These are phyloP conservation scores for Verticillium dahliae DNA, from an alignment of 2,329 filamentous ascomycete genomes.

Conservation along the genomic window DNA sequence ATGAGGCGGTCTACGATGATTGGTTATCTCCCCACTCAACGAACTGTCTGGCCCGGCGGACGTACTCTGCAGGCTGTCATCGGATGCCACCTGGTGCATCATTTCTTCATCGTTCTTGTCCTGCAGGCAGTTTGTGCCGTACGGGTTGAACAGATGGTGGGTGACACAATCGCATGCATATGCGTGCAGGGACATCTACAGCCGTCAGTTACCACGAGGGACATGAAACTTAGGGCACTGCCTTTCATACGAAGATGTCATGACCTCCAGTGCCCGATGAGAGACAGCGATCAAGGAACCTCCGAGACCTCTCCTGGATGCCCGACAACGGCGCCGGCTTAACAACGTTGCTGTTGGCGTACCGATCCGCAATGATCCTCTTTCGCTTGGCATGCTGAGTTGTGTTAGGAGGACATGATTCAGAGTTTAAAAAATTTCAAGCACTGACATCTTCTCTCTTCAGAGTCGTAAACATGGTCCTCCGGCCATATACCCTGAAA, in stretches of 20 bases:
- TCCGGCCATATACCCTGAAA: conserved; percentile 50
- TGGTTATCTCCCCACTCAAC: neutral
- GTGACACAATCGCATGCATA: conserved; percentile 66
- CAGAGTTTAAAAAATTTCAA: neutral
- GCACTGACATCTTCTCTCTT: conserved; percentile 43
- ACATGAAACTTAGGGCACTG: neutral
- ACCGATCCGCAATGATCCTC: conserved; percentile 57
- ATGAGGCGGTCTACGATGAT: conserved; percentile 46
- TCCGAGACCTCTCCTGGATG: conserved; percentile 48
- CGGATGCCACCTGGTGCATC: conserved; percentile 63
- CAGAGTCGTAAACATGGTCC: conserved; percentile 55
- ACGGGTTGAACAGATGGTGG: conserved; percentile 62
- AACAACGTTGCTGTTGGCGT: conserved; percentile 63
- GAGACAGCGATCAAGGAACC: conserved; percentile 48
- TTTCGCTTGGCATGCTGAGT: conserved; percentile 55
- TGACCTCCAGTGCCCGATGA: conserved; percentile 36
- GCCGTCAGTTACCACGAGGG: neutral
- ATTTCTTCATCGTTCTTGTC: conserved; percentile 51
- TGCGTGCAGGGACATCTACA: conserved; percentile 42
- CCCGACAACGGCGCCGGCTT: conserved; percentile 46
- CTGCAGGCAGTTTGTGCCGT: conserved; percentile 54
- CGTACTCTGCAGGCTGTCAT: conserved; percentile 61
- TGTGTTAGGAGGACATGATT: neutral
- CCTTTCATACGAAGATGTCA: conserved; percentile 52
- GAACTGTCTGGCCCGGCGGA: conserved; percentile 4